A percentile compares a stretch with the other conserved stretches of the same genome.
These are phyloP conservation scores for Acanthamoeba royreba DNA, from an alignment of 208 protist genomes.

Conservation along the genomic window DNA sequence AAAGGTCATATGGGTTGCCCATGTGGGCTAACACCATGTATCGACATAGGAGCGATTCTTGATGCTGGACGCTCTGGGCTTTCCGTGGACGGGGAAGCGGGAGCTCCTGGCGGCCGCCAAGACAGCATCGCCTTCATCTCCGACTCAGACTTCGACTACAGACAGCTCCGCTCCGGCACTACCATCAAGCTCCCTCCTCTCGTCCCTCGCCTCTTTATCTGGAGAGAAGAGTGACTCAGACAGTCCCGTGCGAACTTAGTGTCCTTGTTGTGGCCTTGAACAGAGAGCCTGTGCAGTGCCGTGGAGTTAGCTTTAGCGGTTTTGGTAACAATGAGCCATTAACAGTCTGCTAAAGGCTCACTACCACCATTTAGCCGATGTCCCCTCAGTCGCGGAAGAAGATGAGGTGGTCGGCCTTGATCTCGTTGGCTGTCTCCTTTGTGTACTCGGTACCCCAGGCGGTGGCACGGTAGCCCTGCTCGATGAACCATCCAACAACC, in stretches of 20 bases:
- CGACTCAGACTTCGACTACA: too few relatives aligned
- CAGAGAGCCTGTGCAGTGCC: too few relatives aligned
- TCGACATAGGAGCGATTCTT: not conserved
- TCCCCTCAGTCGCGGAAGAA: not conserved
- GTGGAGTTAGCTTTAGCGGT: too few relatives aligned
- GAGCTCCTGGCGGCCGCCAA: not conserved
- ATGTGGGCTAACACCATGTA: not conserved
- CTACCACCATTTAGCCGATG: too few relatives aligned
- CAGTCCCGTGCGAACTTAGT: too few relatives aligned
- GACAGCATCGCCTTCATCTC: not conserved
- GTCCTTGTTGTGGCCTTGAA: too few relatives aligned
- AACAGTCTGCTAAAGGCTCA: too few relatives aligned
- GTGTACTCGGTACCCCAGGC: not conserved
- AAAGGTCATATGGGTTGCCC: not conserved
- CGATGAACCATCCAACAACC: not conserved
- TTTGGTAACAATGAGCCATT: too few relatives aligned
- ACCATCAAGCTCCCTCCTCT: too few relatives aligned
- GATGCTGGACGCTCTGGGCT: not conserved
- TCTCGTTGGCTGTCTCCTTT: not conserved
- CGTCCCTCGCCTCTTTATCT: too few relatives aligned
- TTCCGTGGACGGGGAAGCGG: not conserved
- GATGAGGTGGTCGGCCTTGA: not conserved
- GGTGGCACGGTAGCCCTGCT: not conserved
- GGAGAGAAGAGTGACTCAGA: too few relatives aligned
- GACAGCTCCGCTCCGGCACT: too few relatives aligned